These are phyloP conservation scores for Hypoxylon sp. DNA, from an alignment of 2,329 filamentous ascomycete genomes.

Conservation along the genomic window DNA sequence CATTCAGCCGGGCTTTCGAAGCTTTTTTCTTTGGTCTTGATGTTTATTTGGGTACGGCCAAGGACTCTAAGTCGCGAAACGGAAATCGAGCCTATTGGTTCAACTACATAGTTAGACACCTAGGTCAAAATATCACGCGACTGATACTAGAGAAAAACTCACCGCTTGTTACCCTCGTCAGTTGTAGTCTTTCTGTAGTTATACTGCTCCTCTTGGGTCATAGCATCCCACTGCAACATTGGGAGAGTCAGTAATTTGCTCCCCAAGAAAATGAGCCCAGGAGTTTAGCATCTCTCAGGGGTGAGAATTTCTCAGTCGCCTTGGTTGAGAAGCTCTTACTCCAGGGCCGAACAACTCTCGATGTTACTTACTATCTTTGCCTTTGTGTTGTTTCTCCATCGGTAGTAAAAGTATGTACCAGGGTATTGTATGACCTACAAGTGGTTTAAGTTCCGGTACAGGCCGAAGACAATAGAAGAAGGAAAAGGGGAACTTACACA, in stretches of 20 bases:
- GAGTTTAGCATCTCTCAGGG: too few relatives aligned
- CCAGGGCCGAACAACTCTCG: too few relatives aligned
- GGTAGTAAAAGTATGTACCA: slow-evolving; percentile 58
- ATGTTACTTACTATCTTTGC: slow-evolving; percentile 47
- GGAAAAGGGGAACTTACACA: slow-evolving; percentile 53
- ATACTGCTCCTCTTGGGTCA: slow-evolving; percentile 59
- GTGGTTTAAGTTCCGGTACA: slow-evolving; percentile 26
- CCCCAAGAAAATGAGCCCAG: too few relatives aligned
- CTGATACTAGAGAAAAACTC: slow-evolving; percentile 13
- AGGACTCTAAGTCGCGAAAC: slow-evolving; percentile 44
- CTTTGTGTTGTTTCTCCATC: slow-evolving; percentile 57
- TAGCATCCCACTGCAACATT: slow-evolving; percentile 53
- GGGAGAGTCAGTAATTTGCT: too few relatives aligned
- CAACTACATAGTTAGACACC: background rate
- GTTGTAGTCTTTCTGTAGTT: slow-evolving; percentile 61
- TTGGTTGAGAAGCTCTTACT: too few relatives aligned
- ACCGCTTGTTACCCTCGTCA: slow-evolving; percentile 63
- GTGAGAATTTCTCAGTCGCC: too few relatives aligned
- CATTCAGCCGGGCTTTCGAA: too few relatives aligned
- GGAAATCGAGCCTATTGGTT: slow-evolving; percentile 47
- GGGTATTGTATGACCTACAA: slow-evolving; percentile 57
- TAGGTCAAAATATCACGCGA: background rate
- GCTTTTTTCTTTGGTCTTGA: too few relatives aligned
- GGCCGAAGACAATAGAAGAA: background rate
- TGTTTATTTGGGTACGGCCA: too few relatives aligned